Base-by-base conservation (phyloP, 1,139 yeast species). In the Yamadazyma dushanensis region DNA sequence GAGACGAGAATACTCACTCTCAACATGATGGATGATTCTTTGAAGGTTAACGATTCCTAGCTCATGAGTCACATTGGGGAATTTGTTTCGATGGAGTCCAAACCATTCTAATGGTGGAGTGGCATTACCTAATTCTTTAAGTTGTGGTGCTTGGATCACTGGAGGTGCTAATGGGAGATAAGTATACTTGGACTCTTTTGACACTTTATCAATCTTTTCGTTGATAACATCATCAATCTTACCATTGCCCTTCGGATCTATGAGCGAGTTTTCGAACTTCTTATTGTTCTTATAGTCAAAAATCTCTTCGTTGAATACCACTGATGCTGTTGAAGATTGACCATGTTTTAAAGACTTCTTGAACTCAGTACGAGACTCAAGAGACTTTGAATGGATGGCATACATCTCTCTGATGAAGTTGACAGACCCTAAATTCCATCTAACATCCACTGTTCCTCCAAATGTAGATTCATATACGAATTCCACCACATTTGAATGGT, bases 51-150 rank as follows among this genome's bases (percentile, higher is more conserved):
- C 77, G 39, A 89, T 84, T 0, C 83, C 80, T 41, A 78, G 63
- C 55, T 87, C 92, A 53, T 92, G 97, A 0, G 96, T 84, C 37
- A 86, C 72, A 33, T 84, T 81, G 0, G 98, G 98, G 47, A 92
- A 79, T 46, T 81, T 78, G 49, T 82, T 78, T 47, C 97, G 71
- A 56, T 92, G 94, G 21, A 92, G 70, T 1, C 98, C 98, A 63
- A 92, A 85, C 98, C 98, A 92, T 57, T 92, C 97, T 43, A 92
- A 65, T 2, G 98, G 97, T 1, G 98, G 98, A 0, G 98, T 92
- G 1, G 97, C 97, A 60, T 85, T 92, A 20, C 97, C 97, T 53
- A 92, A 70, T 53, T 92, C 97, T 51, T 81, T 80, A 49, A 92
- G 67, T 50, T 83, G 94, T 1, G 97, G 97, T 16, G 92, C 87